Base-by-base conservation (phyloP, 495 filamentous ascomycete genomes). In the Penicillium alfredii region DNA sequence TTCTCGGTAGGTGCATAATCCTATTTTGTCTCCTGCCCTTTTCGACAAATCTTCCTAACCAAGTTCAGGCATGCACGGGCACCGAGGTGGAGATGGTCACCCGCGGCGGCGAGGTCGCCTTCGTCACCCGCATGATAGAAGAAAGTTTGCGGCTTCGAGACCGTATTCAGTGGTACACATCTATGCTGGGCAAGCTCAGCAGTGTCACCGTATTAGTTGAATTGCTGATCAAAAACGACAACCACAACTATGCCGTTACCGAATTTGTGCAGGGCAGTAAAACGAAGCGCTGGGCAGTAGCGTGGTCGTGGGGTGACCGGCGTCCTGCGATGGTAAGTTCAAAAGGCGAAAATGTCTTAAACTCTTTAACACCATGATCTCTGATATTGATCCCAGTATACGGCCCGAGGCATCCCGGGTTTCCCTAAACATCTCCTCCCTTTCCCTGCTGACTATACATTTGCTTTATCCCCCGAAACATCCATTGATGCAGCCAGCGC, bases 21-120 rank as follows among this genome's bases (percentile, higher is more conserved):
- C 5, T 4, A 10, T 13, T 0, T 10, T 6, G 29, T 21, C 17
- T 14, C 19, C 35, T 53, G 11, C 49, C 10, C 7, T 15, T 33
- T 4, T 12, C n/a, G n/a, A n/a, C n/a, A n/a, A n/a, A 25, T 3
- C 3, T 25, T 9, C 23, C 11, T 8, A 37, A 21, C n/a, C 30
- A 30, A 28, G 2, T 6, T 18, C 31, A 71, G 41, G 75, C 77
- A 14, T 95, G 89, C 60, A 95, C 89, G 0, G 90, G 88, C 4
- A 75, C 83, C 0, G 73, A 76, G 1, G 66, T 81, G 11, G 92
- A 97, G 59, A 95, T 96, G 88, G 84, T 96, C 3, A 85, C 80
- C 12, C 53, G 65, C 0, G 89, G 89, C 1, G 92, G 92, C 1
- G 92, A 98, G 60, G 58, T 90, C 3, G 78, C 75, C 6, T 95